Base-by-base conservation (phyloP, 2,329 filamentous ascomycete species). In the Malbranchea zuffiana region DNA sequence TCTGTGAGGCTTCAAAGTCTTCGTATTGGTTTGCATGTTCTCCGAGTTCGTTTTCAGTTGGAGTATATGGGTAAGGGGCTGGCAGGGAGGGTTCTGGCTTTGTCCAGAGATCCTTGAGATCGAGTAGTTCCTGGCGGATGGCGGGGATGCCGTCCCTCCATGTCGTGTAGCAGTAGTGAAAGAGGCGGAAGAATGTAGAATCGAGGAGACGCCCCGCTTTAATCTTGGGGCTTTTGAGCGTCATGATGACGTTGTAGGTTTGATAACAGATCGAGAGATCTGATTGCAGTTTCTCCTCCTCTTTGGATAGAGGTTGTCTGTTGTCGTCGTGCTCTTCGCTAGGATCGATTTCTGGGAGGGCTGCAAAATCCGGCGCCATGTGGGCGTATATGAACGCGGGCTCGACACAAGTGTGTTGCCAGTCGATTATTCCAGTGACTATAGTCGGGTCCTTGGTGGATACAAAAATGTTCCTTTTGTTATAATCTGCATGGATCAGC, bases 361-460 rank as follows among this genome's bases (percentile, higher is more conserved):
- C 32, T 32, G 48, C 50, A 38, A 59, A 58, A 43, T 56, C 51
- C 11, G 51, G 50, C 0, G 43, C 42, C 24, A 49, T 42, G n/a
- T 52, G 48, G 3, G 49, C 43, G 29, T 56, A 55, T 5, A 48
- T 46, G 27, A 59, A 59, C 2, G 50, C 48, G 4, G 54, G 55
- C 26, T 57, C 47, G 13, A 57, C 47, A 23, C 53, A 57, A 27
- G 52, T 44, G 1, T 54, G 57, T 45, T 66, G 60, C 61, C 59
- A 66, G 43, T 66, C 61, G 11, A 66, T 61, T 11, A 66, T 57
- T 8, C 49, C 52, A 4, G 59, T 56, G 4, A 66, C 47, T 13
- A 50, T 37, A 17, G 53, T 53, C 10, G 61, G 56, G 35, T 65
- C 50, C 6, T 59, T 51, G 32, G 57, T 50, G 5, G 55, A 60